Percentiles rank a stretch among this genome's conserved stretches.
These are phyloP conservation scores for Tetrastigma voinierianum DNA, from an alignment of 164 flowering plant genomes.

Conservation along the genomic window DNA sequence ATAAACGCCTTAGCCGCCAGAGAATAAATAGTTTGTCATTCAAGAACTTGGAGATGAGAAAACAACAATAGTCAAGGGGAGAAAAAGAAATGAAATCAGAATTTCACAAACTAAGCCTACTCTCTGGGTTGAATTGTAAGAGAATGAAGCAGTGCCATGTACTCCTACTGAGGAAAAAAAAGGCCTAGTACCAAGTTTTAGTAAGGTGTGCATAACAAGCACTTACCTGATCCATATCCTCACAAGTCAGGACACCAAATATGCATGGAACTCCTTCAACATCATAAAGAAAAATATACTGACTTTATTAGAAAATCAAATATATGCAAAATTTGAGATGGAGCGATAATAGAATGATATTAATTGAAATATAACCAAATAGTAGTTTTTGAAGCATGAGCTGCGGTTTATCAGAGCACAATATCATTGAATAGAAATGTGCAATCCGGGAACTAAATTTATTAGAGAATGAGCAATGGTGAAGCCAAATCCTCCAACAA, in stretches of 20 bases:
- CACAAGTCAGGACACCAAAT: conserved; percentile 92
- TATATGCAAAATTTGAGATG: not conserved
- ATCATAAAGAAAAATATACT: conserved; percentile 4
- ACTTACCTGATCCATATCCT: conserved; percentile 93
- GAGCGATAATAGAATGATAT: not conserved
- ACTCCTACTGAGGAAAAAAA: not conserved
- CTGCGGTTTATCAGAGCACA: too few relatives aligned
- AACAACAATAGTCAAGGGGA: not conserved
- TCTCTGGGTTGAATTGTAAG: not conserved
- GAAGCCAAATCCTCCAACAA: too few relatives aligned
- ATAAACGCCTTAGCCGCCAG: not conserved
- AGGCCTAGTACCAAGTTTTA: not conserved
- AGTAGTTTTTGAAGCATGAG: not conserved
- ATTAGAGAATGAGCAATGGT: too few relatives aligned
- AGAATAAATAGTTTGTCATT: not conserved
- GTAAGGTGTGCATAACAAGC: not conserved
- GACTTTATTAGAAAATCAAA: not conserved
- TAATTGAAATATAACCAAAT: not conserved
- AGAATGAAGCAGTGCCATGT: not conserved
- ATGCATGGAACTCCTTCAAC: conserved; percentile 89
- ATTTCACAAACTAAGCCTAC: conserved; percentile 1
- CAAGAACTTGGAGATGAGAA: not conserved
- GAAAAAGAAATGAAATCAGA: not conserved
- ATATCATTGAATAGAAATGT: too few relatives aligned
- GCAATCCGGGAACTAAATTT: too few relatives aligned